Conservation (phyloP, 169 alveolate species). For the Plasmodium reichenowi region DNA sequence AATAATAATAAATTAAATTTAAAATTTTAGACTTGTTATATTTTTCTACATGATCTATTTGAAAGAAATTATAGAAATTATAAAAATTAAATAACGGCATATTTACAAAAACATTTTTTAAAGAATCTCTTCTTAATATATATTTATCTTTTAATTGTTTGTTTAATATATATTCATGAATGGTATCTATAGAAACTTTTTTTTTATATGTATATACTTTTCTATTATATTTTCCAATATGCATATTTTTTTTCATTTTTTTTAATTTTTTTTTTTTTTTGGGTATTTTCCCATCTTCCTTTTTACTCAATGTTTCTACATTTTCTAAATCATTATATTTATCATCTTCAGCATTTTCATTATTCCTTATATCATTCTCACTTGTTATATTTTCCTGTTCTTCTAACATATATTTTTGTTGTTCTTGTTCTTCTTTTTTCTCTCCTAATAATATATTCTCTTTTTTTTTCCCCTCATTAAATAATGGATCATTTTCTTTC, state of each 20-base stretch:
- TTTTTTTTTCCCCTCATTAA: neutral
- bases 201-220: conserved; percentile 55
- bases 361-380: neutral
- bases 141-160: conserved; percentile 50
- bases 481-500: neutral
- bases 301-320: neutral
- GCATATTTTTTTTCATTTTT: conserved; percentile 73
- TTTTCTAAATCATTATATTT: neutral
- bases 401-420: neutral
- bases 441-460: neutral
- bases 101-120: conserved; percentile 73
- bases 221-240: conserved; percentile 69
- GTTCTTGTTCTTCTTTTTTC: neutral
- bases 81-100: conserved; percentile 73
- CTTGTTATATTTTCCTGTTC: neutral
- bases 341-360: neutral
- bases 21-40: conserved; percentile 65
- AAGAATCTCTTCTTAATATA: conserved; percentile 60
- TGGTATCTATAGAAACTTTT: conserved; percentile 50
- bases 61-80: conserved; percentile 69
- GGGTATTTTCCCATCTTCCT: neutral
- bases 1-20: conserved; percentile 69
- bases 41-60: conserved; percentile 76
- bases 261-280: conserved; percentile 55
- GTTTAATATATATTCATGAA: conserved; percentile 51